phyloP scores from a whole-genome alignment of 2,329 filamentous ascomycete genomes.

The Alternaria dauci region DNA sequence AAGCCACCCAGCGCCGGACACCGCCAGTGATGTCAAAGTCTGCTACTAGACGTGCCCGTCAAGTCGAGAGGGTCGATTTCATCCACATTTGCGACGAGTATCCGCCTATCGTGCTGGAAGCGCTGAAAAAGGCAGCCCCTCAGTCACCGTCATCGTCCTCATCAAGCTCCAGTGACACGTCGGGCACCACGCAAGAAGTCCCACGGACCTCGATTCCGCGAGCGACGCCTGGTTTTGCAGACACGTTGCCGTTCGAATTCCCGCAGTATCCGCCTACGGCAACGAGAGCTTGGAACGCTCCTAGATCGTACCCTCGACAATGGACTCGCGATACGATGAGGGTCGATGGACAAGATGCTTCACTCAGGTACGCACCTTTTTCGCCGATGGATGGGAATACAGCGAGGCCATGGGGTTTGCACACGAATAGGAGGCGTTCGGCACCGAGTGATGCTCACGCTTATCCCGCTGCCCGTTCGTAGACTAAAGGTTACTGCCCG shows the following conservation, averaged over 20 bases:
- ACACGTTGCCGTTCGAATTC: constrained; percentile 15
- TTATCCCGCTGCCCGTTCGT: constrained; percentile 9
- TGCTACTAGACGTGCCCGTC: neutral
- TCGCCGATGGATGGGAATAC: constrained; percentile 7
- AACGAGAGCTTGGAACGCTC: constrained; percentile 16
- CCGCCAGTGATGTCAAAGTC: neutral
- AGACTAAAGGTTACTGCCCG: constrained; percentile 24
- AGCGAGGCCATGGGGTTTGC: constrained; percentile 19
- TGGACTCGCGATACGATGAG: constrained; percentile 16
- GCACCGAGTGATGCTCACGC: constrained; percentile 37
- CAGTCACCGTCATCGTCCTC: constrained; percentile 16
- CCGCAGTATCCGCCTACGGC: constrained; percentile 16
- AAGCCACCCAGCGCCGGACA: neutral
- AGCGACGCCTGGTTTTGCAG: constrained; percentile 16
- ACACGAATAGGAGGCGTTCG: constrained; percentile 21
- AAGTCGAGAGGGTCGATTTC: constrained; percentile 23
- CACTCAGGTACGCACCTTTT: constrained; percentile 33
- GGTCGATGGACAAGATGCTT: constrained; percentile 2
- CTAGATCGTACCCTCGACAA: constrained; percentile 22
- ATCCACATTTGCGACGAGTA: constrained; percentile 35
- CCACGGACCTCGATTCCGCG: constrained; percentile 30
- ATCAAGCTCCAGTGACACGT: constrained; percentile 18
- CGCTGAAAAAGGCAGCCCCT: constrained; percentile 13
- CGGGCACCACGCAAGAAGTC: constrained; percentile 27
- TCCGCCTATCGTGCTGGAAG: constrained; percentile 27